phyloP scores from a whole-genome alignment of 768 basidiomycete species.

The Candolleomyces eurysporus region DNA sequence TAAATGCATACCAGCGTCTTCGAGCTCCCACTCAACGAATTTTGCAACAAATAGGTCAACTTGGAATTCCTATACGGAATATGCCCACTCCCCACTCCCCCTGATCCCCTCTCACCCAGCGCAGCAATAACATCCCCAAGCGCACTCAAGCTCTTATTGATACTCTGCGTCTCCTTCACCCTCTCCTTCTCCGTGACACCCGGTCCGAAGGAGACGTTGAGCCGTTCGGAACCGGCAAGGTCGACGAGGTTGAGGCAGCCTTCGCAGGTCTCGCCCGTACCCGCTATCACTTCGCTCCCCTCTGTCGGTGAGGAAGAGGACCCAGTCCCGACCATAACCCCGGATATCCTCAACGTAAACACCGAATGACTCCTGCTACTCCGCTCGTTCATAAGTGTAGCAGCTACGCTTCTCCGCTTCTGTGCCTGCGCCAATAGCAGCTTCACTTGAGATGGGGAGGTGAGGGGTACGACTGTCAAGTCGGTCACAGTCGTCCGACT shows the following conservation, averaged over 20 bases:
- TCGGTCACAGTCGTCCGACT: constrained; percentile 82
- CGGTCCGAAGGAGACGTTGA: constrained; percentile 65
- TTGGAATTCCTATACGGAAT: constrained; percentile 95
- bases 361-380: constrained; percentile 93
- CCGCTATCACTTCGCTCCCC: constrained; percentile 9
- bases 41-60: constrained; percentile 91
- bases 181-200: constrained; percentile 74
- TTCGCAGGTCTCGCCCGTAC: constrained; percentile 76
- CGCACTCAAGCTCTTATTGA: constrained; percentile 90
- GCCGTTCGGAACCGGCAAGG: constrained; percentile 89
- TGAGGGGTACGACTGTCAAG: constrained; percentile 67
- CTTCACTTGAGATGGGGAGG: constrained; percentile 74
- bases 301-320: neutral
- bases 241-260: constrained; percentile 91
- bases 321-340: constrained; percentile 54
- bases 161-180: constrained; percentile 87
- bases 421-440: constrained; percentile 74
- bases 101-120: constrained; percentile 73
- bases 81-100: constrained; percentile 57
- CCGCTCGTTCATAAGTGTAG: constrained; percentile 93
- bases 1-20: constrained; percentile 71
- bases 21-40: constrained; percentile 87
- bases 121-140: constrained; percentile 93
- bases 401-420: constrained; percentile 80
- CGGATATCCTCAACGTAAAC: constrained; percentile 84